Evolutionary conservation across 495 filamentous ascomycete species (phyloP).

Genomic region (Physcia stellaris): DNA sequence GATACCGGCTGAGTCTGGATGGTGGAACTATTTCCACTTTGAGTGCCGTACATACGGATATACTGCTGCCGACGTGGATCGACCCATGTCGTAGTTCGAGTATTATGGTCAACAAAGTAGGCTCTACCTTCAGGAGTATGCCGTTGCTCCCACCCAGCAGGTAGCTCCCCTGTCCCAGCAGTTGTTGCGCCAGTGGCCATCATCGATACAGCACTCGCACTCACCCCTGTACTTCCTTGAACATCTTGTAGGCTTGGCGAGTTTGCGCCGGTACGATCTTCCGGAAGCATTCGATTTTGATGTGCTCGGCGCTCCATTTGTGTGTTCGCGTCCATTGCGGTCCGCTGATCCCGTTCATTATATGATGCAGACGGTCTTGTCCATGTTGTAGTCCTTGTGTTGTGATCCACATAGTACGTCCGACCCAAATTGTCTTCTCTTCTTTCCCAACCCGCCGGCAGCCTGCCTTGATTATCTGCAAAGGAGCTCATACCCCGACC

Average conservation of each 20-base stretch:
- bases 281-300: constrained; percentile 88
- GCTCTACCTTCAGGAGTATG: constrained; percentile 87
- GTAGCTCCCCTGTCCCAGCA: constrained; percentile 87
- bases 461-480: constrained; percentile 81
- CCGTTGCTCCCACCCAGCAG: constrained; percentile 90
- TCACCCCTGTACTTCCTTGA: constrained; percentile 23
- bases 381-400: constrained; percentile 94
- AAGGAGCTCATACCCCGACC: constrained; percentile 71
- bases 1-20: constrained; percentile 98
- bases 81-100: constrained; percentile 98
- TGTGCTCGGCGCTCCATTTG: constrained; percentile 84
- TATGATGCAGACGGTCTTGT: constrained; percentile 71
- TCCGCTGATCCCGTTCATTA: constrained; percentile 62
- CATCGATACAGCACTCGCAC: constrained; percentile 57
- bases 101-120: constrained; percentile 99
- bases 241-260: constrained; percentile 64
- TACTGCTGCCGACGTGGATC: constrained; percentile 96
- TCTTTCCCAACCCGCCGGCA: constrained; percentile 91
- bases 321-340: constrained; percentile 72
- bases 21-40: constrained; percentile 59
- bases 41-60: constrained; percentile 88
- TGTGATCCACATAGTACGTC: constrained; percentile 99
- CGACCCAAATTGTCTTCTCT: constrained; percentile 91
- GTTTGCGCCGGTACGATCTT: constrained; percentile 87
- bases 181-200: constrained; percentile 92